phyloP scores from a whole-genome alignment of 2,329 filamentous ascomycete genomes.

The Claviceps digitariae region DNA sequence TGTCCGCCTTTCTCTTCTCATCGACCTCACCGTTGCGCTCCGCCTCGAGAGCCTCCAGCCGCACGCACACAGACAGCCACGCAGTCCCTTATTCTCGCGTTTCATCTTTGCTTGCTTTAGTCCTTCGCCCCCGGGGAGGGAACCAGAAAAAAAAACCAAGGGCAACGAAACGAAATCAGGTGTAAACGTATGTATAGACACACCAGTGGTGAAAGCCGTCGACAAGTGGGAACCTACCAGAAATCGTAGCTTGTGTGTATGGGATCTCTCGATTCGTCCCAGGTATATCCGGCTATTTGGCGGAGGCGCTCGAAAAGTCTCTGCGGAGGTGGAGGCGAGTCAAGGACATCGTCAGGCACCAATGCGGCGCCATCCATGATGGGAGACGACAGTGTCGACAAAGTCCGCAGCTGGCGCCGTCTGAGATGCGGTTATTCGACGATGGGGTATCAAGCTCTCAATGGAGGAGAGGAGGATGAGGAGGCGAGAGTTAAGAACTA shows the following conservation, averaged over 20 bases:
- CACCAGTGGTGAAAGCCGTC: neutral
- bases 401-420: constrained; percentile 1
- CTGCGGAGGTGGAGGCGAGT: constrained; percentile 54
- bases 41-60: too few species aligned
- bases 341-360: constrained; percentile 40
- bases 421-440: neutral
- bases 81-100: neutral
- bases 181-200: neutral
- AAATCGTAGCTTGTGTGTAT: constrained; percentile 70
- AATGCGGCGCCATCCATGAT: constrained; percentile 37
- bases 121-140: neutral
- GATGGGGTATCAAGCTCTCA: neutral
- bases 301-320: constrained; percentile 58
- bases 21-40: too few species aligned
- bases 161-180: neutral
- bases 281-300: constrained; percentile 61
- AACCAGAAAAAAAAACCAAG: neutral
- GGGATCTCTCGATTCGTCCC: constrained; percentile 51
- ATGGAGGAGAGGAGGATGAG: neutral
- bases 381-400: constrained; percentile 9
- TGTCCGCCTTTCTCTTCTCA: too few species aligned
- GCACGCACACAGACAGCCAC: too few species aligned
- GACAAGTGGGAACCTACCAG: constrained; percentile 41
- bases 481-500: constrained; percentile 6
- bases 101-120: neutral